These are phyloP conservation scores for Leccinum colubrinum DNA, from an alignment of 1,284 basidiomycete species.

Conservation along the genomic window DNA sequence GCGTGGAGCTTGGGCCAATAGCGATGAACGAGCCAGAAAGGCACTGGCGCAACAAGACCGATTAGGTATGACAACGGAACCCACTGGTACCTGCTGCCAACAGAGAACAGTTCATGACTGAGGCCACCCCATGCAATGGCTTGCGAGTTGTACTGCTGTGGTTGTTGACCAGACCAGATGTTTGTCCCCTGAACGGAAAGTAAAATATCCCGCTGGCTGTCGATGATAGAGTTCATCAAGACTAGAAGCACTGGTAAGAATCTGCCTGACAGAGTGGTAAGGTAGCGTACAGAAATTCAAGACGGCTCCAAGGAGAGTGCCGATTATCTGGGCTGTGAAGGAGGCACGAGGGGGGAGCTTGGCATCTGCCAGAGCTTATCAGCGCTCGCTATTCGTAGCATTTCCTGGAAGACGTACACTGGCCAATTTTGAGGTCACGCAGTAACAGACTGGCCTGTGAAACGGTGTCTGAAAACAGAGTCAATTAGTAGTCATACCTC, in stretches of 20 bases:
- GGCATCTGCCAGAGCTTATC: slow-evolving; percentile 35
- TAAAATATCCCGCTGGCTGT: slow-evolving; percentile 50
- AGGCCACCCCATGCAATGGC: slow-evolving; percentile 69
- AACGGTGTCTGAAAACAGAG: slow-evolving; percentile 36
- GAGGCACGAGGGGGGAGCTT: slow-evolving; percentile 68
- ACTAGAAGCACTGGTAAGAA: slow-evolving; percentile 13
- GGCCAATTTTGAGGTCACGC: slow-evolving; percentile 59
- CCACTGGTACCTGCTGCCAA: slow-evolving; percentile 54
- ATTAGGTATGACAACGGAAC: slow-evolving; percentile 56
- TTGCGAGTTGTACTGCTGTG: slow-evolving; percentile 59
- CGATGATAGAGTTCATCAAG: slow-evolving; percentile 61
- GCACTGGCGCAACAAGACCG: slow-evolving; percentile 50
- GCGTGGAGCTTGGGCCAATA: slow-evolving; percentile 41
- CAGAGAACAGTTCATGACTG: slow-evolving; percentile 54
- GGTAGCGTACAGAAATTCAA: slow-evolving; percentile 35
- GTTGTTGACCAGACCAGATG: slow-evolving; percentile 61
- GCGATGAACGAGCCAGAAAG: slow-evolving; percentile 55
- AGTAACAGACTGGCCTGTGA: slow-evolving; percentile 45
- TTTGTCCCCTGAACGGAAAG: slow-evolving; percentile 48
- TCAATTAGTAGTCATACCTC: not conserved
- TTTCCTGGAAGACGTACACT: slow-evolving; percentile 36
- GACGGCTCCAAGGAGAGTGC: slow-evolving; percentile 32
- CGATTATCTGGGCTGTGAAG: slow-evolving; percentile 59
- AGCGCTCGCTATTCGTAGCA: slow-evolving; percentile 3
- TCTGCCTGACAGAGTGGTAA: not conserved